Evolutionary conservation across 169 alveolate species (phyloP), one percentile per base, ranked within the genome.

Genomic region (Babesia sp.): DNA sequence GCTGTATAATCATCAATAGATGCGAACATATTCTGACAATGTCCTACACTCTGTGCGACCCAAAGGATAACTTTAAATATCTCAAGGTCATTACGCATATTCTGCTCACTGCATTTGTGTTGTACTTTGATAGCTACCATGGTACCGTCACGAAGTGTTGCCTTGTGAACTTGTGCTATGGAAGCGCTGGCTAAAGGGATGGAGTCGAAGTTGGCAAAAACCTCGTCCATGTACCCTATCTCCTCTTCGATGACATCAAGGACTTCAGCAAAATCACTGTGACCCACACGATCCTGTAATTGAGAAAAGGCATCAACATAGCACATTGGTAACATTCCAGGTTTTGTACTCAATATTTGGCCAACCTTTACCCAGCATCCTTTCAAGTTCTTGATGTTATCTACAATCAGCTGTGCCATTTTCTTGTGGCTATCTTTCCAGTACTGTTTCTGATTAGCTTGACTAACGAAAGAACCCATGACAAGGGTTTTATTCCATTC

Each of bases 291-390:
- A 57, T 94, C 97, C 48, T 94, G 97, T 41, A 94, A 86, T 56
- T 90, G 91, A 8, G 91, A 82, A 36, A 94, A 76, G 71, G 94
- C 92, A 33, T 86, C 90, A 39, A 94, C 74, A 82, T 93, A 94
- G 73, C 92, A 93, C 67, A 69, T 70, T 22, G 97, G 97, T 63
- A 94, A 78, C 66, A 94, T 66, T 54, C 94, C 96, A 55, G 94
- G 86, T 63, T 94, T 91, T 3, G 98, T 94, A 68, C 96, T 91
- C 83, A 94, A 67, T 72, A 94, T 91, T 74, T 94, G 98, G 26
- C 98, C 98, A 12, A 94, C 95, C 69, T 93, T 94, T 33, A 93
- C 96, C 98, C 98, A 94, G 96, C 97, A 93, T 14, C 97, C 95
- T 68, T 91, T 82, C 56, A 94, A 71, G 42, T 91, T 94, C 64